phyloP scores from a whole-genome alignment of 805 yeast species.

The Candida namnaoensis region DNA sequence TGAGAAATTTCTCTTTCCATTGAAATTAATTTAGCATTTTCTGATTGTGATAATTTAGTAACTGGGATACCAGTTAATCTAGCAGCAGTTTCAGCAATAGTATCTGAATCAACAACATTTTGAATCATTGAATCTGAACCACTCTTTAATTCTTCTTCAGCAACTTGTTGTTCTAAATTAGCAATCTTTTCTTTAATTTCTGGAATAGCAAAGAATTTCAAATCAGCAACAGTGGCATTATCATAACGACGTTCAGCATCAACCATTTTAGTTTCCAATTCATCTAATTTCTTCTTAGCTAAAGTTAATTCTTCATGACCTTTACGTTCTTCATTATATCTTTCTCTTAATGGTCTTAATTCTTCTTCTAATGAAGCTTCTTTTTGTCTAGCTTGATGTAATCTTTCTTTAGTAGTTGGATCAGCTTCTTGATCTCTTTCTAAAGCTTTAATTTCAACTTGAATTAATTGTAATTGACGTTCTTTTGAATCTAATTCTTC shows the following conservation, averaged over 20 bases:
- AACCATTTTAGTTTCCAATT: constrained; percentile 81
- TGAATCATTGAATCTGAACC: constrained; percentile 61
- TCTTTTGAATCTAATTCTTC: constrained; percentile 93
- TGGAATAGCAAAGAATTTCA: constrained; percentile 95
- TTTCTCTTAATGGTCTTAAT: constrained; percentile 74
- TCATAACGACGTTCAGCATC: constrained; percentile 98
- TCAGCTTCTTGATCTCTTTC: constrained; percentile 92
- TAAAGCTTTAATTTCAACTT: constrained; percentile 93
- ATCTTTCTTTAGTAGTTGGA: constrained; percentile 75
- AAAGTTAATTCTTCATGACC: constrained; percentile 87
- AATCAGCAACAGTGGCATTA: constrained; percentile 89
- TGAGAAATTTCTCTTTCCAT: constrained; percentile 84
- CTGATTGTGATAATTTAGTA: constrained; percentile 88
- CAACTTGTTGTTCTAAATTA: constrained; percentile 66
- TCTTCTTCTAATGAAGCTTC: constrained; percentile 82
- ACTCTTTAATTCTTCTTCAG: constrained; percentile 62
- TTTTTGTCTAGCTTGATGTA: constrained; percentile 67
- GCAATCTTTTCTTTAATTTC: constrained; percentile 73
- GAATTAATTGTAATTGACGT: constrained; percentile 83
- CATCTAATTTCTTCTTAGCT: constrained; percentile 87
- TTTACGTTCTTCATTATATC: constrained; percentile 78
- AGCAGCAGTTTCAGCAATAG: constrained; percentile 95
- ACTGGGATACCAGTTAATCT: constrained; percentile 96
- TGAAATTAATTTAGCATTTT: constrained; percentile 84
- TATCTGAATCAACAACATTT: constrained; percentile 87